Evolutionary conservation across 768 basidiomycete species (phyloP).

Genomic region (Russula emetica): DNA sequence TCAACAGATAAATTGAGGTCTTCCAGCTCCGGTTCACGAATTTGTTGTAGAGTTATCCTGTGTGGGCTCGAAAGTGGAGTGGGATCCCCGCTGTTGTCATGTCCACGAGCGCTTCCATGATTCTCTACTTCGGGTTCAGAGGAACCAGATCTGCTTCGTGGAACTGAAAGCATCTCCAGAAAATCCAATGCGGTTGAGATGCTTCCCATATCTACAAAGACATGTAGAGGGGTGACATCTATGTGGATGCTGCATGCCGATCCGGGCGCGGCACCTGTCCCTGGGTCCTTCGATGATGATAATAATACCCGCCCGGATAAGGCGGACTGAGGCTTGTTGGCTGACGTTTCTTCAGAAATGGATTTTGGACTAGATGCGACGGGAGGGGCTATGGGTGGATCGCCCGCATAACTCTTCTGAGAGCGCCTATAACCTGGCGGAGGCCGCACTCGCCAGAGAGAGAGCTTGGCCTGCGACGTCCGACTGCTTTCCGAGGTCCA

Average conservation of each 20-base stretch:
- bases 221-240: constrained; percentile 59
- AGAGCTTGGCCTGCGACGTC: constrained; percentile 48
- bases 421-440: constrained; percentile 9
- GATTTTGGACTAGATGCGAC: background rate
- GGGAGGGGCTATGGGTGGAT: background rate
- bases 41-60: constrained; percentile 38
- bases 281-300: constrained; percentile 11
- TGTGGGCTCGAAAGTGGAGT: constrained; percentile 23
- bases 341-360: background rate
- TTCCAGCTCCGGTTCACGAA: constrained; percentile 52
- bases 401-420: constrained; percentile 7
- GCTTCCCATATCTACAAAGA: constrained; percentile 66
- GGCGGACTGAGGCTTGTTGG: constrained; percentile 18
- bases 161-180: constrained; percentile 41
- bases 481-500: constrained; percentile 51
- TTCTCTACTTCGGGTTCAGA: constrained; percentile 12
- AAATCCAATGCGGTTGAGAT: constrained; percentile 45
- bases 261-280: background rate
- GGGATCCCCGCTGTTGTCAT: constrained; percentile 1
- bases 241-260: constrained; percentile 36
- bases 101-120: background rate
- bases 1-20: constrained; percentile 55
- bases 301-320: constrained; percentile 24
- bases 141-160: background rate
- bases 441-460: constrained; percentile 56